Conservation (phyloP, 2,329 filamentous ascomycete genomes). For the Cladophialophora exuberans region DNA sequence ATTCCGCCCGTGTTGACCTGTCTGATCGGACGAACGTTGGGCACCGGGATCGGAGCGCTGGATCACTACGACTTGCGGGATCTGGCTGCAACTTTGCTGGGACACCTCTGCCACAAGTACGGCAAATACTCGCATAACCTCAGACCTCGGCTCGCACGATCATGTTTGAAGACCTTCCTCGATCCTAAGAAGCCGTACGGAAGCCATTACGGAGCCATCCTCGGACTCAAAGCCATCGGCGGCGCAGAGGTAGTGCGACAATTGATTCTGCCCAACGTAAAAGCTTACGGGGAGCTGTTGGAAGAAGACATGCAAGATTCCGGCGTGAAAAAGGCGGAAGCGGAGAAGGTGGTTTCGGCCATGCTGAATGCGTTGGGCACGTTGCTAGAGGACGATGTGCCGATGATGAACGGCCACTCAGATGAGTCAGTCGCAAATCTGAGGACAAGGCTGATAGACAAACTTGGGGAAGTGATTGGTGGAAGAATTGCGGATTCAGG, state of each 20-base stretch:
- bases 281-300: conserved; percentile 65
- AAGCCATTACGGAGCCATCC: conserved; percentile 86
- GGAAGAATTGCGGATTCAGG: conserved; percentile 45
- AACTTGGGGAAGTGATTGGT: conserved; percentile 48
- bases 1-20: conserved; percentile 90
- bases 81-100: conserved; percentile 79
- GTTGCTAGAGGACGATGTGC: conserved; percentile 52
- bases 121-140: conserved; percentile 78
- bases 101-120: conserved; percentile 79
- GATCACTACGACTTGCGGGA: conserved; percentile 81
- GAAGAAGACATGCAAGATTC: conserved; percentile 56
- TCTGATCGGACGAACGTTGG: conserved; percentile 80
- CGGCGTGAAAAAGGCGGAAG: conserved; percentile 58
- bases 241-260: conserved; percentile 67
- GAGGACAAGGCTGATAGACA: conserved; percentile 48
- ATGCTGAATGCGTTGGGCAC: conserved; percentile 60
- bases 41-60: conserved; percentile 55
- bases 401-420: conserved; percentile 44
- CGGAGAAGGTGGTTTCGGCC: conserved; percentile 62
- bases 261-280: conserved; percentile 68
- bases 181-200: conserved; percentile 81
- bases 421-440: conserved; percentile 43
- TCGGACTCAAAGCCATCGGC: conserved; percentile 77
- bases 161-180: conserved; percentile 88
- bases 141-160: conserved; percentile 86